phyloP scores from a whole-genome alignment of 192 early-diverging fungal species.

The Gryganskiella cystojenkinii region DNA sequence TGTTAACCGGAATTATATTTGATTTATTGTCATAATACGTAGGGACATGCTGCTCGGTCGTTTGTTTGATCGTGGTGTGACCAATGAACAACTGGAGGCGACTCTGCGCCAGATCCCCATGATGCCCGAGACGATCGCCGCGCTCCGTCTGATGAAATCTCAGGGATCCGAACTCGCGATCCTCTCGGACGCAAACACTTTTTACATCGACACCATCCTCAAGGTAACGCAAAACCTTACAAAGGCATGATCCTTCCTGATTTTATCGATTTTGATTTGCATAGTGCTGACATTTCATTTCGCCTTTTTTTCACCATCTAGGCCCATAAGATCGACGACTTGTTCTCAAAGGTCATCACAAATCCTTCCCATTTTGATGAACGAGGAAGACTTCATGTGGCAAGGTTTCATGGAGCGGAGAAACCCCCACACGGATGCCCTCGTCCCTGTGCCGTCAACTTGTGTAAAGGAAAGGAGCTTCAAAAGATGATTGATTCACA shows the following conservation, averaged over 20 bases:
- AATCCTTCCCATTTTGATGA: conserved; percentile 65
- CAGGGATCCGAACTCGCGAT: conserved; percentile 62
- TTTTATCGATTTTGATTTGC: neutral
- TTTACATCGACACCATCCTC: conserved; percentile 69
- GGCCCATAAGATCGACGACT: conserved; percentile 58
- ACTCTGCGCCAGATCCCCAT: conserved; percentile 51
- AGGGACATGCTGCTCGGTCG: conserved; percentile 44
- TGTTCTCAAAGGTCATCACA: conserved; percentile 64
- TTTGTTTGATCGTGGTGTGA: conserved; percentile 53
- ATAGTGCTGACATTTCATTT: neutral
- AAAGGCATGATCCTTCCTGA: too few relatives aligned
- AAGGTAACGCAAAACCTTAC: conserved; percentile 50
- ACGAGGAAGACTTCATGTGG: conserved; percentile 54
- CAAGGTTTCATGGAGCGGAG: conserved; percentile 49
- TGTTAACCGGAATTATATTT: too few relatives aligned
- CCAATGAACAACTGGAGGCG: conserved; percentile 38
- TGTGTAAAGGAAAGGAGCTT: conserved; percentile 68
- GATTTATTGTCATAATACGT: too few relatives aligned
- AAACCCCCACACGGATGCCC: conserved; percentile 59
- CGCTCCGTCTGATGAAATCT: conserved; percentile 54
- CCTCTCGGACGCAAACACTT: conserved; percentile 71
- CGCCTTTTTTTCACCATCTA: conserved; percentile 8
- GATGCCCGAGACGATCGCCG: conserved; percentile 56
- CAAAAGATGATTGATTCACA: conserved; percentile 47
- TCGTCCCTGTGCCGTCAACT: conserved; percentile 64